Conservation (phyloP, 2,329 filamentous ascomycete genomes). For the Coniochaeta sp. region DNA sequence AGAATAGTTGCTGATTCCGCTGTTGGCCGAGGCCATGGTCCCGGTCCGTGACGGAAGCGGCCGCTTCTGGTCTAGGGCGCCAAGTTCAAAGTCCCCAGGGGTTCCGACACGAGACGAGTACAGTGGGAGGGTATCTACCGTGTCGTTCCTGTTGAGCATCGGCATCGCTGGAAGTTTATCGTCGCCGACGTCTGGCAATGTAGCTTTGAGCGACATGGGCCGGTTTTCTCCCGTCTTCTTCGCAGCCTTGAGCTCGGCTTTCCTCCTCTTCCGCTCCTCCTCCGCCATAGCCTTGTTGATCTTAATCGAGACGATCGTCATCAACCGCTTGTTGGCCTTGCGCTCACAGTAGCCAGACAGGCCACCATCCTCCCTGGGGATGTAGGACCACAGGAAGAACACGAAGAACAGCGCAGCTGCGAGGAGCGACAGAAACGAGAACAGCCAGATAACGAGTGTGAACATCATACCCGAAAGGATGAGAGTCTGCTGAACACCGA, state of each 20-base stretch:
- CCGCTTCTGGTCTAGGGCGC: constrained; percentile 42
- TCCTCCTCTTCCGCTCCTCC: constrained; percentile 55
- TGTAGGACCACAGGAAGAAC: constrained; percentile 87
- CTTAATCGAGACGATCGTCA: constrained; percentile 76
- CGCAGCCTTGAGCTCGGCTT: constrained; percentile 41
- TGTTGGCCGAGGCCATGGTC: constrained; percentile 16
- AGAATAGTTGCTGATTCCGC: constrained; percentile 14
- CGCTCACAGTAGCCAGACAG: constrained; percentile 81
- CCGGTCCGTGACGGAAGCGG: constrained; percentile 30
- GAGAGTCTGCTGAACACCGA: constrained; percentile 72
- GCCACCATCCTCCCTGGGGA: constrained; percentile 73
- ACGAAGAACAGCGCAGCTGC: constrained; percentile 72
- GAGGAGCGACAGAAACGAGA: constrained; percentile 70
- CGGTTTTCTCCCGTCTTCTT: constrained; percentile 48
- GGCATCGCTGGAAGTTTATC: constrained; percentile 53
- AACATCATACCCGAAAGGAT: constrained; percentile 90
- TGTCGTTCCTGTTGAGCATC: constrained; percentile 51
- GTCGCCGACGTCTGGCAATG: constrained; percentile 49
- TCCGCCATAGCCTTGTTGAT: constrained; percentile 84
- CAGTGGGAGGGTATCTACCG: constrained; percentile 51
- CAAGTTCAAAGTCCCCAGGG: constrained; percentile 44
- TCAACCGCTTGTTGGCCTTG: constrained; percentile 81
- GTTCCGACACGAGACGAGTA: constrained; percentile 56
- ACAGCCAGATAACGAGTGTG: constrained; percentile 81
- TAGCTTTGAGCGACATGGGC: constrained; percentile 51